Evolutionary conservation across 306 rosid species (phyloP).

Genomic region (Ziziphus jujuba): DNA sequence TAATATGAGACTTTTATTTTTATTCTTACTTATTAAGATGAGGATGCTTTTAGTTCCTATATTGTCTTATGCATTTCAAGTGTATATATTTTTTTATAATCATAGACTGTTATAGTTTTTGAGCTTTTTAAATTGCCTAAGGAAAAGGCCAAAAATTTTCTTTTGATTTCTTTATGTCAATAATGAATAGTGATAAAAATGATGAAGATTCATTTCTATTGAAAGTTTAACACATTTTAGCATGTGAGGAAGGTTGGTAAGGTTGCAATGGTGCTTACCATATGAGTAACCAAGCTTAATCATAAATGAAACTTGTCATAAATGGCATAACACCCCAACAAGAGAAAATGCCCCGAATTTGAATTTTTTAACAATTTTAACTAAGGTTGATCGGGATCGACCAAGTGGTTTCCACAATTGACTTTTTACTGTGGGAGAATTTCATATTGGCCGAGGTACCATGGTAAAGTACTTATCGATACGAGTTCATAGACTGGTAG

Average conservation of each 20-base stretch:
- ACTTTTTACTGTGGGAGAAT: too few species aligned
- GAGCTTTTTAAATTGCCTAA: not conserved
- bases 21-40: too few species aligned
- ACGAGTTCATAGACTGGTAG: too few species aligned
- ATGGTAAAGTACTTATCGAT: too few species aligned
- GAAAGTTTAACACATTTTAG: slow-evolving; percentile 29
- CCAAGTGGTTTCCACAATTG: too few species aligned
- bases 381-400: too few species aligned
- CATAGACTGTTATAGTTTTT: not conserved
- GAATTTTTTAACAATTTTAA: too few species aligned
- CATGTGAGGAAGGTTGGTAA: slow-evolving; percentile 94
- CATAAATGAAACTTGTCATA: too few species aligned
- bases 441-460: too few species aligned
- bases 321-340: too few species aligned
- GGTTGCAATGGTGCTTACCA: slow-evolving; percentile 97
- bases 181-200: not conserved
- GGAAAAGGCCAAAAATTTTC: not conserved
- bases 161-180: not conserved
- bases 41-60: not conserved
- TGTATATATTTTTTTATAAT: not conserved
- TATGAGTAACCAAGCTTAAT: slow-evolving; percentile 99
- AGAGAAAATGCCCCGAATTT: too few species aligned
- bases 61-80: not conserved
- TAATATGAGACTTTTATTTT: not conserved
- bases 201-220: not conserved